These are phyloP conservation scores for Erigeron canadensis DNA, from an alignment of 129 eudicot genomes.

Conservation along the genomic window DNA sequence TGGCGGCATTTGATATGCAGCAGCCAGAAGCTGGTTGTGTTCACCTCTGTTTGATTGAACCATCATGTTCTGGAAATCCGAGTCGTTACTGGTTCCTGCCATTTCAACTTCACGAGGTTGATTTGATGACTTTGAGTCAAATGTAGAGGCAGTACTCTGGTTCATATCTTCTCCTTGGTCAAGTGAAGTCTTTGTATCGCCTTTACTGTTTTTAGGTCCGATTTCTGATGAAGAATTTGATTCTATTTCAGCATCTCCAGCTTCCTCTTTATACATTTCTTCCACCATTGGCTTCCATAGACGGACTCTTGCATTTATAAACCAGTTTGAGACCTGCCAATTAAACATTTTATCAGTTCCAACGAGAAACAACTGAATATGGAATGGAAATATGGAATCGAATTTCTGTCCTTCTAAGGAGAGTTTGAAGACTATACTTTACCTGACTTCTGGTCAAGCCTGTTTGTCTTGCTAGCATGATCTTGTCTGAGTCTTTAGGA, in stretches of 20 bases:
- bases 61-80: constrained; percentile 32
- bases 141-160: constrained; percentile 40
- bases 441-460: constrained; percentile 95
- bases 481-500: constrained; percentile 88
- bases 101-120: constrained; percentile 40
- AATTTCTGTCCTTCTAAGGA: not conserved
- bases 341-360: constrained; percentile 13
- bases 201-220: constrained; percentile 31
- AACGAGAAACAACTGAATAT: not conserved
- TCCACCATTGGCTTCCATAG: constrained; percentile 96
- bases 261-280: constrained; percentile 91
- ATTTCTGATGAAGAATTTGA: constrained; percentile 57
- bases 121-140: constrained; percentile 39
- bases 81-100: constrained; percentile 36
- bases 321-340: constrained; percentile 85
- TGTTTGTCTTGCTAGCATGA: constrained; percentile 81
- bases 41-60: constrained; percentile 35
- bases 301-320: constrained; percentile 83
- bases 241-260: constrained; percentile 57
- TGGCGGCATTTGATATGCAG: constrained; percentile 43
- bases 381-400: constrained; percentile 6
- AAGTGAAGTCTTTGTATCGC: constrained; percentile 29
- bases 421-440: constrained; percentile 15
- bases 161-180: constrained; percentile 44
- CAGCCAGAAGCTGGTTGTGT: constrained; percentile 31